Evolutionary conservation across 306 rosid species (phyloP).

Genomic region (Rosa multiflora): DNA sequence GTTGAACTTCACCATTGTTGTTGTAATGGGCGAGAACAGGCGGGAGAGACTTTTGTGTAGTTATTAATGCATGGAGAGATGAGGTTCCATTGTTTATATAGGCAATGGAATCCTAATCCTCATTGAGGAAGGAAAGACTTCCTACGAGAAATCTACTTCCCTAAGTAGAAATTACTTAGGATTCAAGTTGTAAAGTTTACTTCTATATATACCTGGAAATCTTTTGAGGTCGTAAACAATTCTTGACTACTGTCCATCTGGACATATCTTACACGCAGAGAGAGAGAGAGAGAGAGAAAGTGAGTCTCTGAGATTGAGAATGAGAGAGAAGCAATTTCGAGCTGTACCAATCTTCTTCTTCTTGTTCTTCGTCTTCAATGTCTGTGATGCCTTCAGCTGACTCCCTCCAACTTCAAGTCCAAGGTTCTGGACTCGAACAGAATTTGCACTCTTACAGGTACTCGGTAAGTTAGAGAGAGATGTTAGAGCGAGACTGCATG

Average conservation of each 20-base stretch:
- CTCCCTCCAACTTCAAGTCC: conserved; percentile 92
- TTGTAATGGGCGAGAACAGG: neutral
- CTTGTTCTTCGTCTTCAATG: conserved; percentile 26
- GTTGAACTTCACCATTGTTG: neutral
- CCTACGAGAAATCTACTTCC: neutral
- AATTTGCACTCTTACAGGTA: no score
- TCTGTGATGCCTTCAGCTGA: conserved; percentile 85
- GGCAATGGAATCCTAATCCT: neutral
- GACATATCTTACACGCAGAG: no score
- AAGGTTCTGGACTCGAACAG: conserved; percentile 91
- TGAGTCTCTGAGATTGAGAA: conserved; percentile 25
- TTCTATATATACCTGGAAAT: neutral
- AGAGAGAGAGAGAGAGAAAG: neutral
- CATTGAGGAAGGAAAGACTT: neutral
- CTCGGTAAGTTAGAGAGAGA: no score
- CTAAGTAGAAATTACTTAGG: neutral
- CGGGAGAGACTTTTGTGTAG: neutral
- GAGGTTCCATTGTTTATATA: neutral
- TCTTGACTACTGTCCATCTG: no score
- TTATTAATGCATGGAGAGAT: neutral
- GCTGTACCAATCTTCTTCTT: conserved; percentile 31
- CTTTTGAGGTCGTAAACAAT: neutral
- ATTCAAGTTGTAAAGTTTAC: neutral
- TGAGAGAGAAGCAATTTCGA: conserved; percentile 28
- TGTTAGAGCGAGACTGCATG: no score